phyloP scores from a whole-genome alignment of 2,329 filamentous ascomycete species.

The Orbilia blumenaviensis region DNA sequence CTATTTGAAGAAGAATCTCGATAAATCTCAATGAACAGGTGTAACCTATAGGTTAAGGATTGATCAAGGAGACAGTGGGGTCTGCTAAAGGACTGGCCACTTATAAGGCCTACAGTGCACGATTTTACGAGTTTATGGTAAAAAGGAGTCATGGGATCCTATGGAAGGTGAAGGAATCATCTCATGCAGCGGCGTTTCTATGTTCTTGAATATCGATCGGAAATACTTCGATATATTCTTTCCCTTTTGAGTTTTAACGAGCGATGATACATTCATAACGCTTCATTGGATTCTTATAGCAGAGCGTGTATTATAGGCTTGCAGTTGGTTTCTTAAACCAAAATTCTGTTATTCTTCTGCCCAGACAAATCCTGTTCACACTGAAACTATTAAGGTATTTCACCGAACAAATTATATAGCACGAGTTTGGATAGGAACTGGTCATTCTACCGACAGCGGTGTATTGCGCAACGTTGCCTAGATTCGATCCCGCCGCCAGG shows the following conservation, averaged over 20 bases:
- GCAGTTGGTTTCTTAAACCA: not conserved
- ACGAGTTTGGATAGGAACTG: too few relatives aligned
- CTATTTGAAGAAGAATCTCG: constrained; percentile 19
- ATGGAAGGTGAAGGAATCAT: not conserved
- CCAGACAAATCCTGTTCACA: too few relatives aligned
- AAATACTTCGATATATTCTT: not conserved
- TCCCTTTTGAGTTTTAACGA: not conserved
- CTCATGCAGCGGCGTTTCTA: not conserved
- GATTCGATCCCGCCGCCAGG: too few relatives aligned
- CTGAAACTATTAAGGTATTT: too few relatives aligned
- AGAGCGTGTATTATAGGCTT: constrained; percentile 8
- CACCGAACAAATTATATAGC: too few relatives aligned
- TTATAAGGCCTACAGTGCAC: not conserved
- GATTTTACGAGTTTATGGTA: not conserved
- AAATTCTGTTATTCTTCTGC: too few relatives aligned
- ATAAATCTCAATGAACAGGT: too few relatives aligned
- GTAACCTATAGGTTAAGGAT: too few relatives aligned
- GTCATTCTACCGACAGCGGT: too few relatives aligned
- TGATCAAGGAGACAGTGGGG: not conserved
- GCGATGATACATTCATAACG: not conserved
- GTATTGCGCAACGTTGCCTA: too few relatives aligned
- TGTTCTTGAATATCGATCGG: not conserved
- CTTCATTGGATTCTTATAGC: not conserved
- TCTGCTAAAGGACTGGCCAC: not conserved
- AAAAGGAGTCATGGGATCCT: not conserved